Conservation (phyloP, 2,329 filamentous ascomycete species). For the Trichoderma oligosporum region DNA sequence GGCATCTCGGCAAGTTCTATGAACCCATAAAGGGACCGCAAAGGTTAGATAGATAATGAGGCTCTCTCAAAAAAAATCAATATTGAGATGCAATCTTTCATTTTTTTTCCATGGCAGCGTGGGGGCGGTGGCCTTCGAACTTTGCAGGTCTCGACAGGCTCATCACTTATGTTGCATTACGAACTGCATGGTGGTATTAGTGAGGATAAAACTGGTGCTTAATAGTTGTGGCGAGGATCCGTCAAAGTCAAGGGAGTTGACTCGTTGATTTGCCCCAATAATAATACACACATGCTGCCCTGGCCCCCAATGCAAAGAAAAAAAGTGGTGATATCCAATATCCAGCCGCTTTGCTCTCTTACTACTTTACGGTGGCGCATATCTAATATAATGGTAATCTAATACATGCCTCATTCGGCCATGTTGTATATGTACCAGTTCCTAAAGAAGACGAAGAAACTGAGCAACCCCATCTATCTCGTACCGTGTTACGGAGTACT, state of each 20-base stretch:
- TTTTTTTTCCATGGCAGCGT: not conserved
- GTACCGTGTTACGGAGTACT: not conserved
- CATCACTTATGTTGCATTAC: conserved; percentile 3
- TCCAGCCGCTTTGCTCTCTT: conserved; percentile 3
- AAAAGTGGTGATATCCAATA: not conserved
- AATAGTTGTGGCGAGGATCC: not conserved
- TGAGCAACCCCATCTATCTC: too few relatives aligned
- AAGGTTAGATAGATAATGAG: too few relatives aligned
- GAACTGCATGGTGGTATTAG: not conserved
- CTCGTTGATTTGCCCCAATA: too few relatives aligned
- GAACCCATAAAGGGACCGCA: not conserved
- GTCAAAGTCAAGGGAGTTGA: not conserved
- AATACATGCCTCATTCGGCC: not conserved
- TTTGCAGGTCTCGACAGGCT: not conserved
- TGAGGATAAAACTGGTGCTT: not conserved
- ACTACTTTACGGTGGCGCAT: conserved; percentile 3
- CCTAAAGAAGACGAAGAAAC: not conserved
- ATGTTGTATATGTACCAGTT: not conserved
- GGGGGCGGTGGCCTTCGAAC: not conserved
- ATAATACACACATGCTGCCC: too few relatives aligned
- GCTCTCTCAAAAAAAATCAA: too few relatives aligned
- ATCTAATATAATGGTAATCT: too few relatives aligned
- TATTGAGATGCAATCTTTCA: not conserved
- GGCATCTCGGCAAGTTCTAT: conserved; percentile 1
- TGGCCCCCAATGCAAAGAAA: conserved; percentile 3